Evolutionary conservation across 2,329 filamentous ascomycete genomes (phyloP), one percentile per base, ranked within the genome.

Genomic region (Alternaria longipes): DNA sequence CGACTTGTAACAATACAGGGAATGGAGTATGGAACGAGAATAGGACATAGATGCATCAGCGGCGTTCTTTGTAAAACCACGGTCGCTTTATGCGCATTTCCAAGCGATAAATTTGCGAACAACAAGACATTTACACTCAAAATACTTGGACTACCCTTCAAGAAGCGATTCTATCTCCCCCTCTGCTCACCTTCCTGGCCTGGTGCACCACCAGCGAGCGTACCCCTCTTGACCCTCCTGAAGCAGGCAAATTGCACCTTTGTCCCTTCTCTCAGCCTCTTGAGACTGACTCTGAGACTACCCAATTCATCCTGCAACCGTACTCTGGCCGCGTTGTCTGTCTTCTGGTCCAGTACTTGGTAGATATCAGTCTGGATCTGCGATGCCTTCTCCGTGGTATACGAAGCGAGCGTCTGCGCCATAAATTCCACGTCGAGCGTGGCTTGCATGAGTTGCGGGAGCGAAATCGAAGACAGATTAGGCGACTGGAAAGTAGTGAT

Each of bases 401-500:
- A 99, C 69, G 94, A 90, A 62, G 88, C 91, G 34, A 99, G 85
- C 5, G 94, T 97, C 82, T 99, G 95, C 1, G 94, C 92, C 59
- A 98, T 90, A 75, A 99, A 98, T 79, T 99, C 95, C 1, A 97
- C 94, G 74, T 99, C 95, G 1, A 99, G 87, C 0, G 95, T 99
- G 1, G 96, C 96, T 80, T 99, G 96, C 90, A 98, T 97, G 52
- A 99, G 86, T 7, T 91, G 90, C 5, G 90, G 84, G 0, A 99
- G 88, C 1, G 89, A 86, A 80, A 95, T 98, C 20, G 83, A 84
- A 5, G 84, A 78, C 0, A 81, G 88, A 77, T 86, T 84, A 4
- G 64, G 53, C 0, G 68, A 69, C 22, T 60, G 56, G 84, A 98
- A 97, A 0, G 92, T 90, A 28, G 90, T 86, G 16, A 97, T 88